phyloP scores from a whole-genome alignment of 1,284 basidiomycete species.

The Ceratobasidium sp. region DNA sequence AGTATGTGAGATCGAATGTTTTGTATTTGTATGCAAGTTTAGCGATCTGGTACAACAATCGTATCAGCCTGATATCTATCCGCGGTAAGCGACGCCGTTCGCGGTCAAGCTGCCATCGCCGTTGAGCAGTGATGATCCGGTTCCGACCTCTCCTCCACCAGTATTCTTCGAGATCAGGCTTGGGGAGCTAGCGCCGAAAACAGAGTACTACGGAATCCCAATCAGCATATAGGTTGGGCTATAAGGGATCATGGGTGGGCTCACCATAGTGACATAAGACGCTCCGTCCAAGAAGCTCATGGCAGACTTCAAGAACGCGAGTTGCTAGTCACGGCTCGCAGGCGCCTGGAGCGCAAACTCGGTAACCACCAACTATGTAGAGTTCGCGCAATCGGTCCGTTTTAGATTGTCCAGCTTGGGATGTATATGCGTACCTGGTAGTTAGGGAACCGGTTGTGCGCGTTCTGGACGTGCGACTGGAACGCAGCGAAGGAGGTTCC shows the following conservation, averaged over 20 bases:
- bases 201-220: conserved; percentile 4
- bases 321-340: conserved; percentile 31
- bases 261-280: conserved; percentile 35
- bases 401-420: no score
- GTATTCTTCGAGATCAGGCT: conserved; percentile 24
- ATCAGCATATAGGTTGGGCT: neutral
- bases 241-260: neutral
- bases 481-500: conserved; percentile 27
- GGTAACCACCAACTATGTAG: conserved; percentile 20
- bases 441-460: conserved; percentile 39
- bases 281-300: conserved; percentile 39
- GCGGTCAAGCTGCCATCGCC: conserved; percentile 34
- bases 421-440: conserved; percentile 4
- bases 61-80: no score
- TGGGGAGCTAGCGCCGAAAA: conserved; percentile 35
- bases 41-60: no score
- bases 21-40: no score
- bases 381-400: no score
- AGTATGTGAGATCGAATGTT: no score
- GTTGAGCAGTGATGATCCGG: conserved; percentile 37
- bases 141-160: conserved; percentile 36
- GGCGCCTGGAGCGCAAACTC: conserved; percentile 35
- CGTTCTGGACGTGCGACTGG: conserved; percentile 38
- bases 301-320: conserved; percentile 25
- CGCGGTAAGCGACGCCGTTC: conserved; percentile 29